Percentiles rank a stretch among this genome's conserved stretches.
Conservation (phyloP, 768 basidiomycete species). For the Mycena albidolilacea region DNA sequence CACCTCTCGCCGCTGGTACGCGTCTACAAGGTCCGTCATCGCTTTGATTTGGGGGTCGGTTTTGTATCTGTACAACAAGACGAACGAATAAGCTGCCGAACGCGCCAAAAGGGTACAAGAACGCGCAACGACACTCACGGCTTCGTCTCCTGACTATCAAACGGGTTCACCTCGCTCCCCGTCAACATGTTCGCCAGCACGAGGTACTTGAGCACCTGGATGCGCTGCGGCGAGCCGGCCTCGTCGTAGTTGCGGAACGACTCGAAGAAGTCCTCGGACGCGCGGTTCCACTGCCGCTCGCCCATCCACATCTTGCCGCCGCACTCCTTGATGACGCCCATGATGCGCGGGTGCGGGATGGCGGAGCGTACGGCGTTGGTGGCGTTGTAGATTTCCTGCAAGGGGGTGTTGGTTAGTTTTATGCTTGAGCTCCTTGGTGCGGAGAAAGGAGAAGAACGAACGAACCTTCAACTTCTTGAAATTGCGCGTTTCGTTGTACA, state of each 20-base stretch:
- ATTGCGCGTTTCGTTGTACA: constrained; percentile 98
- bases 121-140: constrained; percentile 68
- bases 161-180: constrained; percentile 98
- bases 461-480: constrained; percentile 92
- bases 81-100: not conserved
- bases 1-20: constrained; percentile 96
- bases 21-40: constrained; percentile 97
- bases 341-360: constrained; percentile 97
- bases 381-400: constrained; percentile 96
- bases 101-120: not conserved
- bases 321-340: constrained; percentile 99
- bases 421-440: not conserved
- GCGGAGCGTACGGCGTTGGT: constrained; percentile 93
- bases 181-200: constrained; percentile 98
- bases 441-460: too few relatives aligned
- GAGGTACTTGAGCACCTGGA: constrained; percentile 98
- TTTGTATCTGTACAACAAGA: constrained; percentile 77
- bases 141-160: constrained; percentile 99
- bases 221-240: constrained; percentile 95
- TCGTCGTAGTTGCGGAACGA: constrained; percentile 99
- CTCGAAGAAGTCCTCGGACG: constrained; percentile 98
- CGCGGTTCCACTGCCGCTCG: constrained; percentile 97
- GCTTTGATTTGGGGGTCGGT: constrained; percentile 96
- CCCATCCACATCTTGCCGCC: constrained; percentile 99
- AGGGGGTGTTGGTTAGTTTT: not conserved